phyloP scores from a whole-genome alignment of 1,139 yeast species.

The Saccharomyces hybrid region DNA sequence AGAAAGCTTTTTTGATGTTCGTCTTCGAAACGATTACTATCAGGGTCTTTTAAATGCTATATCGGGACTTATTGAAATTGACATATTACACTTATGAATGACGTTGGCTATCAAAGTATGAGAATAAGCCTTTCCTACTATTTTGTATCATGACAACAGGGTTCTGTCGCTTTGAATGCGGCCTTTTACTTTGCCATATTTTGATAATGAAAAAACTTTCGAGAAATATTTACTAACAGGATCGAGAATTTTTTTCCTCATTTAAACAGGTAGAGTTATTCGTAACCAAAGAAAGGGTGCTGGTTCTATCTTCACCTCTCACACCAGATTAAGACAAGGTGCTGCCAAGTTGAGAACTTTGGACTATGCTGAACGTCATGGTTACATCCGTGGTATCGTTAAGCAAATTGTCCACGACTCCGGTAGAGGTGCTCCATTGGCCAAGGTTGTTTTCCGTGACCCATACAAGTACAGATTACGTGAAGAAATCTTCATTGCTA shows the following conservation, averaged over 20 bases:
- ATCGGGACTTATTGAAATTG: background rate
- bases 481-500: constrained; percentile 98
- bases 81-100: background rate
- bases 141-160: background rate
- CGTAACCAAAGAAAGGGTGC: constrained; percentile 99
- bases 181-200: background rate
- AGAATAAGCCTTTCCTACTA: background rate
- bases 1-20: background rate
- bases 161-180: background rate
- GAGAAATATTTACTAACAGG: constrained; percentile 14
- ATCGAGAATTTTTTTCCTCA: constrained; percentile 10
- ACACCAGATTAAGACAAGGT: constrained; percentile 99
- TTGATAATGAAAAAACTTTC: background rate
- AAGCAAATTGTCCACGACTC: constrained; percentile 99
- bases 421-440: constrained; percentile 99
- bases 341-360: constrained; percentile 99
- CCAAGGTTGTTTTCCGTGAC: constrained; percentile 98
- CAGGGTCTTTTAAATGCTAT: background rate
- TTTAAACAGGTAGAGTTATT: constrained; percentile 90
- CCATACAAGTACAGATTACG: constrained; percentile 97
- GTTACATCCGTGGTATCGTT: constrained; percentile 98
- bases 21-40: background rate
- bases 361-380: constrained; percentile 99
- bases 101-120: background rate
- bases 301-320: constrained; percentile 99